A percentile compares a stretch with the other conserved stretches of the same genome.
phyloP scores from a whole-genome alignment of 805 yeast species.

The Wickerhamiella shivajii region DNA sequence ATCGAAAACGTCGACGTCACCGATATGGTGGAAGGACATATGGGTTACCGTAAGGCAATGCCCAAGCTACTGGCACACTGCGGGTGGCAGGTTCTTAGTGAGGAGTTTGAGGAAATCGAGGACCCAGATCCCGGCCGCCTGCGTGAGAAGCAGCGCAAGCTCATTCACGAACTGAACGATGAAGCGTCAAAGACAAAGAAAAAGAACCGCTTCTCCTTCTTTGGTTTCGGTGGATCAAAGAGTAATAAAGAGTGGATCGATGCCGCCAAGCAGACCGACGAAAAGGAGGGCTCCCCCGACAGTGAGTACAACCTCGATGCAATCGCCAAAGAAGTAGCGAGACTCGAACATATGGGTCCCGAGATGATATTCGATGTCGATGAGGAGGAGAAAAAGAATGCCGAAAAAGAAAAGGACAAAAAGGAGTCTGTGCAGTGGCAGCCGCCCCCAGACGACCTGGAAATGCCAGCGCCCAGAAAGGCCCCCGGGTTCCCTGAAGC shows the following conservation, averaged over 20 bases:
- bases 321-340: constrained; percentile 24
- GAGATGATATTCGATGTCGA: constrained; percentile 18
- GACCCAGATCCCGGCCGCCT: constrained; percentile 85
- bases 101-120: constrained; percentile 89
- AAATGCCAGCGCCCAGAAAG: too few relatives aligned
- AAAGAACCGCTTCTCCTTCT: constrained; percentile 21
- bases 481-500: too few relatives aligned
- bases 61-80: constrained; percentile 58
- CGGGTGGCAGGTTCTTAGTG: constrained; percentile 73
- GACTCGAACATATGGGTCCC: constrained; percentile 17
- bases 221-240: constrained; percentile 18
- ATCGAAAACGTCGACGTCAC: constrained; percentile 76
- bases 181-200: constrained; percentile 9
- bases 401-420: too few relatives aligned
- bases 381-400: not conserved
- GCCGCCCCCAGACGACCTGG: too few relatives aligned
- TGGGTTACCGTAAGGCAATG: constrained; percentile 92
- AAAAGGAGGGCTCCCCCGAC: constrained; percentile 24
- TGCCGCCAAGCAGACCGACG: constrained; percentile 27
- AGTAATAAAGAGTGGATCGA: constrained; percentile 48
- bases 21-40: constrained; percentile 78
- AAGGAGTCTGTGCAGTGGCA: too few relatives aligned
- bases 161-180: constrained; percentile 51
- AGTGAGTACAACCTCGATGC: constrained; percentile 28
- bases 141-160: constrained; percentile 61